phyloP scores from a whole-genome alignment of 768 basidiomycete species.

The Mycena indigotica region DNA sequence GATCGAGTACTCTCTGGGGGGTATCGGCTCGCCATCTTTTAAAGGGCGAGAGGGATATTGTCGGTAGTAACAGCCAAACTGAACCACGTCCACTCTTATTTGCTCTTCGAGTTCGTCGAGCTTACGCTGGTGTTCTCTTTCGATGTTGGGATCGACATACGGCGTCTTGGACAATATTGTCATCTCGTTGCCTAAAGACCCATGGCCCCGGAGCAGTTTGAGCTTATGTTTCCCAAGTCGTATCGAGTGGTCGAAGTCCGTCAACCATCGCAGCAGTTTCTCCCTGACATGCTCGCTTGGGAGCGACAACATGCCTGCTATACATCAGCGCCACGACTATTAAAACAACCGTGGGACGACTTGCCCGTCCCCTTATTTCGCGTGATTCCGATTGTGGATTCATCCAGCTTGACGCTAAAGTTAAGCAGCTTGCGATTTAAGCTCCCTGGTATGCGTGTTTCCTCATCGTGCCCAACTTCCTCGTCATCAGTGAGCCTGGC shows the following conservation, averaged over 20 bases:
- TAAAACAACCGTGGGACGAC: not conserved
- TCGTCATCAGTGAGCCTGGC: slow-evolving; percentile 14
- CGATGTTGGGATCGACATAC: slow-evolving; percentile 56
- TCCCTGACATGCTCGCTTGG: slow-evolving; percentile 40
- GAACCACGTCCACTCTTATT: slow-evolving; percentile 61
- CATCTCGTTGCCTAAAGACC: slow-evolving; percentile 6
- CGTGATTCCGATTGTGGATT: slow-evolving; percentile 48
- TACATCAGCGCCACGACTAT: not conserved
- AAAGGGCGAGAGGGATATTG: slow-evolving; percentile 31
- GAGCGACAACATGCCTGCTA: slow-evolving; percentile 40
- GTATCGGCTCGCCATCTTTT: slow-evolving; percentile 29
- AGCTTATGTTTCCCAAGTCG: slow-evolving; percentile 44
- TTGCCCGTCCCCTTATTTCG: slow-evolving; percentile 55
- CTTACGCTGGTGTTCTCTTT: slow-evolving; percentile 49
- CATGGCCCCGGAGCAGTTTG: slow-evolving; percentile 19
- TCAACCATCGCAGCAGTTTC: slow-evolving; percentile 50
- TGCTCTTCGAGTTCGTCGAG: slow-evolving; percentile 45
- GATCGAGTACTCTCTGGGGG: slow-evolving; percentile 60
- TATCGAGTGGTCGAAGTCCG: slow-evolving; percentile 38
- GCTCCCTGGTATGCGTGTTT: slow-evolving; percentile 28
- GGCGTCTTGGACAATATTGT: slow-evolving; percentile 54
- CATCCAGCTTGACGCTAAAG: slow-evolving; percentile 60
- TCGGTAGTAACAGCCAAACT: slow-evolving; percentile 66
- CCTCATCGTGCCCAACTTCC: not conserved
- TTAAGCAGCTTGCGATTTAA: slow-evolving; percentile 48